These are phyloP conservation scores for Fomitopsis pinicola DNA, from an alignment of 1,284 basidiomycete genomes.

Conservation along the genomic window DNA sequence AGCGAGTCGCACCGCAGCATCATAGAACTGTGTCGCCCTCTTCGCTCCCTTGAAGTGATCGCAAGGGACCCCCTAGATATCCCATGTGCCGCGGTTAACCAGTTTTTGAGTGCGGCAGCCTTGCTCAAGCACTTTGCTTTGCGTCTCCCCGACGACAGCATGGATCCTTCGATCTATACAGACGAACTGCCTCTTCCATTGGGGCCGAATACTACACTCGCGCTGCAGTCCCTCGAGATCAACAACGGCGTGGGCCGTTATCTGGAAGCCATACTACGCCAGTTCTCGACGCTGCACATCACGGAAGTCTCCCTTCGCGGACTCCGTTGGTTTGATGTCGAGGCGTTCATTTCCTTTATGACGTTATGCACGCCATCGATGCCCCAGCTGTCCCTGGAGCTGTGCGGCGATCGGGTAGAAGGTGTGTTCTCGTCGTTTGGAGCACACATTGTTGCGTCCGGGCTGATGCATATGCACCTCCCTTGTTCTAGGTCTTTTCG, in stretches of 20 bases:
- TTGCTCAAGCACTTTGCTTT: background rate
- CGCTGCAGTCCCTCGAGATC: background rate
- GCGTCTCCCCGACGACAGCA: too few relatives aligned
- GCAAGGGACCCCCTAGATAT: too few relatives aligned
- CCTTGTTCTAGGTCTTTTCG: background rate
- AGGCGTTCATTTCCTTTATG: background rate
- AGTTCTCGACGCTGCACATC: background rate
- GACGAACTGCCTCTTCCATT: too few relatives aligned
- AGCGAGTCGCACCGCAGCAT: background rate
- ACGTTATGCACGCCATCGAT: background rate
- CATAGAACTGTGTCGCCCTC: background rate
- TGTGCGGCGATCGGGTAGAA: background rate
- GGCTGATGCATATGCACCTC: too few relatives aligned
- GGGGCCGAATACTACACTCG: background rate
- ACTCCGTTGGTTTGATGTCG: background rate
- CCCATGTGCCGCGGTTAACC: too few relatives aligned
- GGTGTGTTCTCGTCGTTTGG: too few relatives aligned
- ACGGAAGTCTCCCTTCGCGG: background rate
- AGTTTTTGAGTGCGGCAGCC: background rate
- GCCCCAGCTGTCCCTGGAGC: background rate
- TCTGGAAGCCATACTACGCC: background rate
- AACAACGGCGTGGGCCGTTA: background rate
- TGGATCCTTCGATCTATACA: background rate
- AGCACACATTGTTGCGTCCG: too few relatives aligned
- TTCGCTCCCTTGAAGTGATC: too few relatives aligned